phyloP scores from a whole-genome alignment of 306 rosid species.

The Vigna trinervia region DNA sequence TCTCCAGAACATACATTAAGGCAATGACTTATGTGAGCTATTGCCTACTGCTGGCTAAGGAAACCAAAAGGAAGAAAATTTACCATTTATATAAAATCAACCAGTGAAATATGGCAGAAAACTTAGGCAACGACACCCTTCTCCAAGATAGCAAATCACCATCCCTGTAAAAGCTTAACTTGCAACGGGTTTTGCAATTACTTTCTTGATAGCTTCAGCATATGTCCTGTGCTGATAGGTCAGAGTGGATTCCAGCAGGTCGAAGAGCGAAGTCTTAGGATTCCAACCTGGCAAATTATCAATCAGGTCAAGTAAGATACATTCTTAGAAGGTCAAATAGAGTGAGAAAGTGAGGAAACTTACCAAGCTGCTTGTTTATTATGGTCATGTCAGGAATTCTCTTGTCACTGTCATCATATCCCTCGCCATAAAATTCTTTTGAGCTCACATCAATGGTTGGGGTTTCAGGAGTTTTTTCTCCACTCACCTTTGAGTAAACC shows the following conservation, averaged over 20 bases:
- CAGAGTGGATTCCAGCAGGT: conserved; percentile 95
- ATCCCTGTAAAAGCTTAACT: conserved; percentile 49
- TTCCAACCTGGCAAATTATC: conserved; percentile 71
- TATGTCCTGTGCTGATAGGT: conserved; percentile 97
- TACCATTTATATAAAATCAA: conserved; percentile 50
- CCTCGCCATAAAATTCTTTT: conserved; percentile 88
- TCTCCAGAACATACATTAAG: conserved; percentile 43
- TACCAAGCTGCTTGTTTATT: conserved; percentile 93
- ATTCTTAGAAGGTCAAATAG: conserved; percentile 22
- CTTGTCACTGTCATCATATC: conserved; percentile 96
- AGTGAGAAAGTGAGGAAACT: conserved; percentile 11
- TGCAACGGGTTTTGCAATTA: conserved; percentile 73
- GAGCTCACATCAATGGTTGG: conserved; percentile 92
- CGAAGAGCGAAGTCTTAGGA: conserved; percentile 92
- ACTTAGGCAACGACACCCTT: conserved; percentile 47
- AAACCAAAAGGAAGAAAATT: conserved; percentile 41
- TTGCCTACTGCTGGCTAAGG: conserved; percentile 50
- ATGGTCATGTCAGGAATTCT: conserved; percentile 99
- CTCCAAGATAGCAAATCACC: conserved; percentile 42
- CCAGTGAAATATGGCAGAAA: conserved; percentile 49
- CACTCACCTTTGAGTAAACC: conserved; percentile 93
- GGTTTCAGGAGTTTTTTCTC: conserved; percentile 62
- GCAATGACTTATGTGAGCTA: conserved; percentile 44
- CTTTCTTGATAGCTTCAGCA: conserved; percentile 86
- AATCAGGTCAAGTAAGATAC: neutral